Percentiles rank a stretch among this genome's conserved stretches.
These are phyloP conservation scores for Aethionema arabicum DNA, from an alignment of 345 rosid species.

Conservation along the genomic window DNA sequence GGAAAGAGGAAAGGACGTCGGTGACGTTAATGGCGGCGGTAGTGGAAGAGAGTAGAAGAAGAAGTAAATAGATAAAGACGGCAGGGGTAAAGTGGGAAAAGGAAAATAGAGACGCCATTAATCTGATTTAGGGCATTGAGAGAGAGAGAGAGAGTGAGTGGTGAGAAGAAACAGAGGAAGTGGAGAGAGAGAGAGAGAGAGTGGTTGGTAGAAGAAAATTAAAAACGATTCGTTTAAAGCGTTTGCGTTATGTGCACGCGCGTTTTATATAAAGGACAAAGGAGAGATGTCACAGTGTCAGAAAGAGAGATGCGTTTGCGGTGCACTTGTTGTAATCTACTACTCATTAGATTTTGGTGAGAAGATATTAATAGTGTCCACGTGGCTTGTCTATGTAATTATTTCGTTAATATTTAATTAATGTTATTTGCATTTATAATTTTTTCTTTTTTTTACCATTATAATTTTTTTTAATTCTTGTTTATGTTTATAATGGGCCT, in stretches of 20 bases:
- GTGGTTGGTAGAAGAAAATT: slow-evolving; percentile 21
- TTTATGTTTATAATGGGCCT: too few species aligned
- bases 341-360: slow-evolving; percentile 34
- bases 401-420: slow-evolving; percentile 2
- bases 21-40: slow-evolving; percentile 57
- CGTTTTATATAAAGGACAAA: not conserved
- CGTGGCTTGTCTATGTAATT: slow-evolving; percentile 26
- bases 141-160: slow-evolving; percentile 31
- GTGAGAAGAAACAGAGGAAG: slow-evolving; percentile 17
- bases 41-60: slow-evolving; percentile 43
- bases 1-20: slow-evolving; percentile 60
- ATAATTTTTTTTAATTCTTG: too few species aligned
- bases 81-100: slow-evolving; percentile 55
- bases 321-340: slow-evolving; percentile 23
- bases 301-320: slow-evolving; percentile 33
- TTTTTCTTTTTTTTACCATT: too few species aligned
- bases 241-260: slow-evolving; percentile 5
- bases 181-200: slow-evolving; percentile 28
- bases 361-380: slow-evolving; percentile 26
- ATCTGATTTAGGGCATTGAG: slow-evolving; percentile 27
- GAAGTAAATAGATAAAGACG: slow-evolving; percentile 42
- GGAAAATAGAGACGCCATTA: slow-evolving; percentile 36
- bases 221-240: not conserved
- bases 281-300: slow-evolving; percentile 29
- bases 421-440: too few species aligned